phyloP scores from a whole-genome alignment of 1,284 basidiomycete species.

The Ceratobasidium sp. region DNA sequence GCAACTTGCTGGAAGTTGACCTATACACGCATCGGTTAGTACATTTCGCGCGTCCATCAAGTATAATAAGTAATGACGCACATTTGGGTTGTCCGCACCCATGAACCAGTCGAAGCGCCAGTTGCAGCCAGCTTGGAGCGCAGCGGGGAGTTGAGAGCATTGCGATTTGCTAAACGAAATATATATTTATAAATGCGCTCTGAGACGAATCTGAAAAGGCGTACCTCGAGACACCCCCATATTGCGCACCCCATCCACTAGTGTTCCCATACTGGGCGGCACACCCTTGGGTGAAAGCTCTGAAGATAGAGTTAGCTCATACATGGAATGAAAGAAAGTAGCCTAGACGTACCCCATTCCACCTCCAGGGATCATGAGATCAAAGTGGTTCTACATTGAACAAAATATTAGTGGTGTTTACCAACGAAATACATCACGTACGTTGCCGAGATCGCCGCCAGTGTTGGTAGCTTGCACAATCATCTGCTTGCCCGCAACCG shows the following conservation, averaged over 20 bases:
- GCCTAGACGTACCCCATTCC: constrained; percentile 45
- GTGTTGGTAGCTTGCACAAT: too few species aligned
- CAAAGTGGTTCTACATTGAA: constrained; percentile 45
- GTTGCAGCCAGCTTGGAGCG: constrained; percentile 45
- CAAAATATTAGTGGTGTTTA: background rate
- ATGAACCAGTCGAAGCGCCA: constrained; percentile 46
- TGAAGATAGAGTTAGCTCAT: background rate
- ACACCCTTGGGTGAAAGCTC: constrained; percentile 45
- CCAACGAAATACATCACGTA: background rate
- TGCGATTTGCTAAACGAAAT: background rate
- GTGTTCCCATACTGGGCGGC: constrained; percentile 46
- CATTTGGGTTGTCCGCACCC: constrained; percentile 44
- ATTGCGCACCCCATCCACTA: constrained; percentile 45
- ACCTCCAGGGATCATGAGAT: constrained; percentile 49
- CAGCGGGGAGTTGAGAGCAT: constrained; percentile 43
- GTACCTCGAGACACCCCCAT: constrained; percentile 46
- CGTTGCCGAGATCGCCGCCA: constrained; percentile 47
- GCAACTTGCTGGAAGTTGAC: constrained; percentile 28
- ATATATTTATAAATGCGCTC: too few species aligned
- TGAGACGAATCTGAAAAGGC: background rate
- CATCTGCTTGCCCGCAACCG: constrained; percentile 45
- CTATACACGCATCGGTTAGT: background rate
- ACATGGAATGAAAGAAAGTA: background rate
- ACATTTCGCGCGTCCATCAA: background rate
- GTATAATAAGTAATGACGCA: background rate